Conservation (phyloP, 805 yeast species). For the Saccharomyces cerevisiae region DNA sequence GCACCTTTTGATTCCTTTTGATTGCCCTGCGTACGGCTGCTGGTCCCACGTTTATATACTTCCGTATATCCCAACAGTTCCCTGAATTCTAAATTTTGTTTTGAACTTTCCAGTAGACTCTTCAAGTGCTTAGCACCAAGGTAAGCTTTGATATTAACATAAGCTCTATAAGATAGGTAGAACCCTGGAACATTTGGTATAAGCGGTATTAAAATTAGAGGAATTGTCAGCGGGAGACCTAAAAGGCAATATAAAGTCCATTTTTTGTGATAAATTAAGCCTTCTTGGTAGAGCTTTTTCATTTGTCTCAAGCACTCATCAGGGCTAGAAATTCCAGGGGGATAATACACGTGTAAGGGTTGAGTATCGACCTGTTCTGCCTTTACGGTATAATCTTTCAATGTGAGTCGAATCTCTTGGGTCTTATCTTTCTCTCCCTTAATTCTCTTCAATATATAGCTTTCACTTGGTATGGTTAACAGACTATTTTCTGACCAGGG, state of each 20-base stretch:
- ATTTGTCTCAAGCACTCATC: slow-evolving; percentile 34
- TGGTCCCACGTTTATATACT: background rate
- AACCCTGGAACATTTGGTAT: slow-evolving; percentile 90
- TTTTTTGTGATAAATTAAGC: slow-evolving; percentile 46
- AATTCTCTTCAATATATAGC: slow-evolving; percentile 38
- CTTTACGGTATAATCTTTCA: slow-evolving; percentile 11
- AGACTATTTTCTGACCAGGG: slow-evolving; percentile 78
- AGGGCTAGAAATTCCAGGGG: slow-evolving; percentile 31
- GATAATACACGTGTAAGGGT: slow-evolving; percentile 45
- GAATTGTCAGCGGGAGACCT: slow-evolving; percentile 69
- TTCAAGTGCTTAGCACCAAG: slow-evolving; percentile 64
- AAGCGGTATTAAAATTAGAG: slow-evolving; percentile 75
- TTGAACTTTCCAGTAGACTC: slow-evolving; percentile 41
- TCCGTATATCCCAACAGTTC: slow-evolving; percentile 28
- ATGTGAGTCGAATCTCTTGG: slow-evolving; percentile 11
- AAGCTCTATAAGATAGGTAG: slow-evolving; percentile 69
- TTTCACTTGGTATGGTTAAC: slow-evolving; percentile 64
- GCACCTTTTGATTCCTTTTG: background rate
- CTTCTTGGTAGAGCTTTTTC: slow-evolving; percentile 34
- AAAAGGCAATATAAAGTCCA: slow-evolving; percentile 45
- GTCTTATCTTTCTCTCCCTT: slow-evolving; percentile 6
- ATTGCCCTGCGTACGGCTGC: background rate
- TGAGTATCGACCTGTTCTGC: slow-evolving; percentile 10
- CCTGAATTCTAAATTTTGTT: slow-evolving; percentile 31
- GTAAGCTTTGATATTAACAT: slow-evolving; percentile 75